Evolutionary conservation across 1,284 basidiomycete genomes (phyloP).

Genomic region (Earliella scabrosa): DNA sequence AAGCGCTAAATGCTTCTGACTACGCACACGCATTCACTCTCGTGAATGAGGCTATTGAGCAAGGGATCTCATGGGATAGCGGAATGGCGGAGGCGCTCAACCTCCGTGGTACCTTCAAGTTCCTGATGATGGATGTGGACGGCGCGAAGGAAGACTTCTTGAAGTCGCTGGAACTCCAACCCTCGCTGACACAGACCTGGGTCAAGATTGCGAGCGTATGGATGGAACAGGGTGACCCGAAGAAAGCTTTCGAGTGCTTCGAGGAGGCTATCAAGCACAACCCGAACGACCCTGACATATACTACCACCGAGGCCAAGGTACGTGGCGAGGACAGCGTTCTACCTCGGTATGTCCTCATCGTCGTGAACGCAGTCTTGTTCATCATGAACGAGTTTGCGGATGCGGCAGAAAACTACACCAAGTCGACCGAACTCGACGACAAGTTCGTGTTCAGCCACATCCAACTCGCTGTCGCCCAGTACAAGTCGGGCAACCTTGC

Average conservation of each 20-base stretch:
- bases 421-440: slow-evolving; percentile 87
- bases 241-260: slow-evolving; percentile 89
- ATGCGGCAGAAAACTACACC: slow-evolving; percentile 90
- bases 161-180: slow-evolving; percentile 75
- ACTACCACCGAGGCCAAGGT: slow-evolving; percentile 99
- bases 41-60: slow-evolving; percentile 86
- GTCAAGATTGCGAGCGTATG: slow-evolving; percentile 98
- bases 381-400: slow-evolving; percentile 90
- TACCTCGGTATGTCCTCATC: background rate
- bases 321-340: slow-evolving; percentile 16
- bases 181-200: slow-evolving; percentile 86
- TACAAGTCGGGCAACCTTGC: slow-evolving; percentile 88
- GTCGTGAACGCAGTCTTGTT: slow-evolving; percentile 73
- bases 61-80: slow-evolving; percentile 81
- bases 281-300: slow-evolving; percentile 91
- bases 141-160: slow-evolving; percentile 90
- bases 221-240: slow-evolving; percentile 91
- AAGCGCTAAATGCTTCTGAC: slow-evolving; percentile 88
- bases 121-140: slow-evolving; percentile 85
- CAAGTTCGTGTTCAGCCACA: slow-evolving; percentile 91
- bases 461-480: slow-evolving; percentile 96
- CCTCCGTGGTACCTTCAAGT: slow-evolving; percentile 97
- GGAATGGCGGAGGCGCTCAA: slow-evolving; percentile 91
- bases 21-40: slow-evolving; percentile 85
- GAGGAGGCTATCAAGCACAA: slow-evolving; percentile 89